Percentiles rank a stretch among this genome's conserved stretches.
phyloP scores from a whole-genome alignment of 1,139 yeast genomes.

The Saccharomycopsis hybrid region DNA sequence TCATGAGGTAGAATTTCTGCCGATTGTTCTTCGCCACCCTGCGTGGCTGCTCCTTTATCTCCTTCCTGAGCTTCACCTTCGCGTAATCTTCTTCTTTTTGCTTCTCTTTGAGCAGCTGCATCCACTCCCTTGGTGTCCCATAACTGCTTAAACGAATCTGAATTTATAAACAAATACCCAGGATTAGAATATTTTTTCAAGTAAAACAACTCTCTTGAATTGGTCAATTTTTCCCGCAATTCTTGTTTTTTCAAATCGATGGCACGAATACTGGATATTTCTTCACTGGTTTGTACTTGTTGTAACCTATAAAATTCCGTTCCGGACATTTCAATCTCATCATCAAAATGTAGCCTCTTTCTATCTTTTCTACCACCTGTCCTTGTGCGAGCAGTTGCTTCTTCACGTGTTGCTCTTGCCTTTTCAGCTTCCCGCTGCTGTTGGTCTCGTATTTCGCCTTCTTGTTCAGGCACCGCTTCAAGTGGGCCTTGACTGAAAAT shows the following conservation, averaged over 20 bases:
- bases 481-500: slow-evolving; percentile 10
- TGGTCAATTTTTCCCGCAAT: not conserved
- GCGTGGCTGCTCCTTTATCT: not conserved
- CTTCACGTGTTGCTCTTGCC: not conserved
- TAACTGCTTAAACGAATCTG: slow-evolving; percentile 7
- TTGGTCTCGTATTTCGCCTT: slow-evolving; percentile 1
- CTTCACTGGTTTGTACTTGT: not conserved
- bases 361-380: slow-evolving; percentile 1
- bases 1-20: not conserved
- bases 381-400: slow-evolving; percentile 6
- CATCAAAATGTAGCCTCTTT: slow-evolving; percentile 19
- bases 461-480: slow-evolving; percentile 8
- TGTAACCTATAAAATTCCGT: slow-evolving; percentile 2
- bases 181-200: slow-evolving; percentile 13
- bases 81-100: not conserved
- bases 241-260: not conserved
- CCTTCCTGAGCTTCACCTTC: slow-evolving; percentile 3
- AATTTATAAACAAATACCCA: slow-evolving; percentile 6
- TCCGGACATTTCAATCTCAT: slow-evolving; percentile 18
- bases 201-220: slow-evolving; percentile 9
- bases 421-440: not conserved
- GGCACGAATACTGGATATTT: not conserved
- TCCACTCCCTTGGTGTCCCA: slow-evolving; percentile 10
- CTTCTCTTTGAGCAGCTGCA: not conserved
- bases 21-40: slow-evolving; percentile 3